phyloP scores from a whole-genome alignment of 768 basidiomycete genomes.

The Suillus ampliporus region DNA sequence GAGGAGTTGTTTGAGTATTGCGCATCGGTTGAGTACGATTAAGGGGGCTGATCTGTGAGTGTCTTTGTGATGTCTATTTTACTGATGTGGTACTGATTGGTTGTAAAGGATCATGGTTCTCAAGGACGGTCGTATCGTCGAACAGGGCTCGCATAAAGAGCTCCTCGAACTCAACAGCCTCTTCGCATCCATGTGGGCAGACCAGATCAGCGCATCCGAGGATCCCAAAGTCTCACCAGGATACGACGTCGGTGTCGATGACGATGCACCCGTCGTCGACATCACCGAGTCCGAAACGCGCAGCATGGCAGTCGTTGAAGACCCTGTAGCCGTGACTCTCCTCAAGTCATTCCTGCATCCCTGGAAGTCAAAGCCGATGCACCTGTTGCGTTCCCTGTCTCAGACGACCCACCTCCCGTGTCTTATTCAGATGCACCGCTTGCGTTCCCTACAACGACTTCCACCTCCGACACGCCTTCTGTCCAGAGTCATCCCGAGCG shows the following conservation, averaged over 20 bases:
- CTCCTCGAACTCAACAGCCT: constrained; percentile 71
- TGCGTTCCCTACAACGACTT: constrained; percentile 41
- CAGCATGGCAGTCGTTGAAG: constrained; percentile 29
- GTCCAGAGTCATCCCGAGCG: constrained; percentile 30
- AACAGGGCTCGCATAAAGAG: constrained; percentile 81
- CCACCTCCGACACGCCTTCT: constrained; percentile 33
- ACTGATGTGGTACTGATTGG: neutral
- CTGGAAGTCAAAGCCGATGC: constrained; percentile 5
- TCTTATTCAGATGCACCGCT: too few species aligned
- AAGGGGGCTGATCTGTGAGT: constrained; percentile 67
- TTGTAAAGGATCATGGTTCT: constrained; percentile 83
- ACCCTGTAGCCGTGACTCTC: constrained; percentile 20
- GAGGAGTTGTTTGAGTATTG: constrained; percentile 37
- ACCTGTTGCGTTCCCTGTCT: constrained; percentile 42
- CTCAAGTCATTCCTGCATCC: constrained; percentile 19
- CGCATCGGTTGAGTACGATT: constrained; percentile 45
- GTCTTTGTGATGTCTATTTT: neutral
- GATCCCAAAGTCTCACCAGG: constrained; percentile 29
- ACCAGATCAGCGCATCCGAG: constrained; percentile 68
- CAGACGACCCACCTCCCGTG: too few species aligned
- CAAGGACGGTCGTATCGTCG: constrained; percentile 87
- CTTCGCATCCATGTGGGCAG: constrained; percentile 89
- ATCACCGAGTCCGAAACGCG: constrained; percentile 24
- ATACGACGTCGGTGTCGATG: constrained; percentile 30
- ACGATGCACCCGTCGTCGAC: constrained; percentile 23